Base-by-base conservation (phyloP, 2,329 filamentous ascomycete species). In the Ceratocystis cacaofunesta region DNA sequence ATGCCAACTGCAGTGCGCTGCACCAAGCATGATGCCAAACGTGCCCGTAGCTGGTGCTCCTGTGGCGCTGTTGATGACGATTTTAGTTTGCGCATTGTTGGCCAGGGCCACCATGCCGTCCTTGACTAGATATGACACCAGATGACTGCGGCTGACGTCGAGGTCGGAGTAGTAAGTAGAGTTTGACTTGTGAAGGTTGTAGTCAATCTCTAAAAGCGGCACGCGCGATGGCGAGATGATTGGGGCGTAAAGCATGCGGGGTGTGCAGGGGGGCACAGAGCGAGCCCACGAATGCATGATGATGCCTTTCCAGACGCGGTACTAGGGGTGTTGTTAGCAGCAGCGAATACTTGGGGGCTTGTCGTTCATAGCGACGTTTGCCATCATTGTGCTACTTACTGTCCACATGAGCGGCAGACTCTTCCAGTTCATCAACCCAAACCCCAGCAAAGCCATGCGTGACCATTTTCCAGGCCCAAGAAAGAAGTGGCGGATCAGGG, bases 131-230 rank as follows among this genome's bases (percentile, higher is more conserved):
- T 85, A 83, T 61, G 85, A 87, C 64, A 95, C 84, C 7, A 94
- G 83, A 69, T 95, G 89, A 0, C 88, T 88, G 66, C 94, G 88
- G 48, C 87, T 85, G 67, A 92, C 82, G 75, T 95, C 91, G 69
- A 95, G 84, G 75, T 95, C 90, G 69, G 85, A 79, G 73, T 95
- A 95, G 78, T 95, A 95, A 36, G 91, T 95, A 70, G 83, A 85
- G 77, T 91, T 90, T 68, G 85, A 86, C 74, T 92, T 91, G 80
- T 92, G 88, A 55, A 90, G 72, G 76, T 94, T 92, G 78, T 91
- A 90, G 76, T 96, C 92, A 71, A 86, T 90, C 76, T 95, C 90
- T 70, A 88, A 80, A 64, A 88, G 76, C 0, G 88, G 83, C 15
- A 87, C 83, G 71, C 85, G 83, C 5, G 86, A 84, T 48, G 79